phyloP scores from a whole-genome alignment of 768 basidiomycete species.

The Mycena amicta region DNA sequence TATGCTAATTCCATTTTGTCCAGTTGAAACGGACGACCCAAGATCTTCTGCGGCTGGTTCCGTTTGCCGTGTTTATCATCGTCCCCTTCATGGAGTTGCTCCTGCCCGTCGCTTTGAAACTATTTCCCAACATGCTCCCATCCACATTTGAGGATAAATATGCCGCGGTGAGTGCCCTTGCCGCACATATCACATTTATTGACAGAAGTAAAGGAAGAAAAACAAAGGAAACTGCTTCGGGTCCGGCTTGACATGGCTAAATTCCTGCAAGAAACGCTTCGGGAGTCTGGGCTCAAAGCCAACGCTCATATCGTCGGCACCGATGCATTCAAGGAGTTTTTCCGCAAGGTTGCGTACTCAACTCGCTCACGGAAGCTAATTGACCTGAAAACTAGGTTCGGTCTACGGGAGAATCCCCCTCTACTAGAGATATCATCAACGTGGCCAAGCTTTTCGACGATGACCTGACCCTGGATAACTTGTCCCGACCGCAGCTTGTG shows the following conservation, averaged over 20 bases:
- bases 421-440: slow-evolving; percentile 83
- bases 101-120: slow-evolving; percentile 91
- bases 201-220: slow-evolving; percentile 78
- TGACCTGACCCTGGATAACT: slow-evolving; percentile 95
- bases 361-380: background rate
- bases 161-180: slow-evolving; percentile 61
- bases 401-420: slow-evolving; percentile 93
- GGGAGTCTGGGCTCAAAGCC: slow-evolving; percentile 91
- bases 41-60: slow-evolving; percentile 90
- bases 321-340: slow-evolving; percentile 98
- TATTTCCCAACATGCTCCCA: slow-evolving; percentile 99
- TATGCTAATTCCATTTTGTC: slow-evolving; percentile 11
- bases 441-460: slow-evolving; percentile 98
- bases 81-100: slow-evolving; percentile 99
- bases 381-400: slow-evolving; percentile 67
- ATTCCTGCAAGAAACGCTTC: slow-evolving; percentile 95
- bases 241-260: slow-evolving; percentile 99
- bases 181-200: background rate
- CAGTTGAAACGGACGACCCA: slow-evolving; percentile 92
- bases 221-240: slow-evolving; percentile 91
- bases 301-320: slow-evolving; percentile 91
- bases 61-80: slow-evolving; percentile 91
- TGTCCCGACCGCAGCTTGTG: slow-evolving; percentile 96
- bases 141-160: slow-evolving; percentile 98
- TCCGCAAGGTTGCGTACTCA: slow-evolving; percentile 73